These are phyloP conservation scores for Aspergillus melleus DNA, from an alignment of 2,329 filamentous ascomycete genomes.

Conservation along the genomic window DNA sequence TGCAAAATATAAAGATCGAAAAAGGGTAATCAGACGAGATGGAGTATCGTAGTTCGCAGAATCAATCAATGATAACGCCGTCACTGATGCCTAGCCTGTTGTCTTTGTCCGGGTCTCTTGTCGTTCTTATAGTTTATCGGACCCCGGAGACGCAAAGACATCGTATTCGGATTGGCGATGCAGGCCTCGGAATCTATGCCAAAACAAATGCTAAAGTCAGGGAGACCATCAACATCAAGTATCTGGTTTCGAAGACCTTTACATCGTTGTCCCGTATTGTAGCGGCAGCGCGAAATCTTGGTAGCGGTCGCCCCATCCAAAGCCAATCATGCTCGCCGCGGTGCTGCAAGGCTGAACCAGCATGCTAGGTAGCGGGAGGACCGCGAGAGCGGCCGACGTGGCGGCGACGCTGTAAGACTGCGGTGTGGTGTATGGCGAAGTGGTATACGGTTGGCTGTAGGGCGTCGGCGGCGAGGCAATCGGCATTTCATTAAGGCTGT, in stretches of 20 bases:
- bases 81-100: slow-evolving; percentile 54
- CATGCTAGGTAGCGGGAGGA: slow-evolving; percentile 82
- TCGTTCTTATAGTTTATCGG: slow-evolving; percentile 42
- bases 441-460: slow-evolving; percentile 75
- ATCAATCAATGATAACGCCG: slow-evolving; percentile 54
- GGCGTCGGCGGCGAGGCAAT: slow-evolving; percentile 77
- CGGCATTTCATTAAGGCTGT: slow-evolving; percentile 68
- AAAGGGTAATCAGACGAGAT: slow-evolving; percentile 29
- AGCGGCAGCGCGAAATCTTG: slow-evolving; percentile 71
- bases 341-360: slow-evolving; percentile 80
- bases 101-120: slow-evolving; percentile 37
- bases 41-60: slow-evolving; percentile 46
- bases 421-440: slow-evolving; percentile 60
- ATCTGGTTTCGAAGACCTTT: slow-evolving; percentile 34
- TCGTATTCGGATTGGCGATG: slow-evolving; percentile 16
- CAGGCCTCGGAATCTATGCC: slow-evolving; percentile 22
- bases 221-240: slow-evolving; percentile 27
- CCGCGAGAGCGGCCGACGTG: slow-evolving; percentile 70
- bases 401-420: slow-evolving; percentile 79
- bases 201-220: slow-evolving; percentile 25
- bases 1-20: slow-evolving; percentile 26
- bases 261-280: slow-evolving; percentile 74
- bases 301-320: slow-evolving; percentile 78
- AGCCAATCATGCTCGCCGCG: slow-evolving; percentile 71
- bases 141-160: slow-evolving; percentile 34